Percentiles rank a stretch among this genome's conserved stretches.
Evolutionary conservation across 108 stramenopile species (phyloP).

Genomic region (Pseudonitzschia pungens): DNA sequence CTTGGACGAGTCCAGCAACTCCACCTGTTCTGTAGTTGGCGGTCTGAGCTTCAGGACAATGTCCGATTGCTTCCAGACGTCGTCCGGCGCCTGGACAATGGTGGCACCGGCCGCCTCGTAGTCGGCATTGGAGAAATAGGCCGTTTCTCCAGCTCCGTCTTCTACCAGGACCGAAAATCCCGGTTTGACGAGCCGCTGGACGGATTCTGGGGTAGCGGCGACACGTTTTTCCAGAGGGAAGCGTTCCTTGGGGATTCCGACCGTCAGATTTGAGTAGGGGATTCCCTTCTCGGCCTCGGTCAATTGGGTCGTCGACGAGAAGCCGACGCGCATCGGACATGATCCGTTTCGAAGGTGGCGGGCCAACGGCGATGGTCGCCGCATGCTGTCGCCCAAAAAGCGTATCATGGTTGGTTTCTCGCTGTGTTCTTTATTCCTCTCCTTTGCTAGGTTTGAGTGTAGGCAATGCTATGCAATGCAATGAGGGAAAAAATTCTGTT

Average conservation of each 20-base stretch:
- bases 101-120: conserved; percentile 94
- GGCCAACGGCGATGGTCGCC: too few species aligned
- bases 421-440: neutral
- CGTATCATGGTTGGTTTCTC: neutral
- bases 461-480: neutral
- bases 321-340: neutral
- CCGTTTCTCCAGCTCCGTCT: conserved; percentile 85
- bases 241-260: conserved; percentile 95
- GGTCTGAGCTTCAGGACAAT: conserved; percentile 94
- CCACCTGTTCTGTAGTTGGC: conserved; percentile 86
- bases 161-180: conserved; percentile 85
- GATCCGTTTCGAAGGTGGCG: neutral
- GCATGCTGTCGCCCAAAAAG: neutral
- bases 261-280: conserved; percentile 78
- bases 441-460: neutral
- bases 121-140: conserved; percentile 89
- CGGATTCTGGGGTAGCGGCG: conserved; percentile 87
- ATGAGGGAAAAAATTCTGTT: neutral
- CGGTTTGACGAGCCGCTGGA: conserved; percentile 75
- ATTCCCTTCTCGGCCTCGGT: conserved; percentile 45
- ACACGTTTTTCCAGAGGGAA: conserved; percentile 90
- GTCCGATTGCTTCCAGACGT: conserved; percentile 82
- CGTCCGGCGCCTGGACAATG: conserved; percentile 60
- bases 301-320: neutral
- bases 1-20: conserved; percentile 61